Percentiles rank a stretch among this genome's conserved stretches.
phyloP scores from a whole-genome alignment of 2,329 filamentous ascomycete species.

The Cytospora paraplurivora region DNA sequence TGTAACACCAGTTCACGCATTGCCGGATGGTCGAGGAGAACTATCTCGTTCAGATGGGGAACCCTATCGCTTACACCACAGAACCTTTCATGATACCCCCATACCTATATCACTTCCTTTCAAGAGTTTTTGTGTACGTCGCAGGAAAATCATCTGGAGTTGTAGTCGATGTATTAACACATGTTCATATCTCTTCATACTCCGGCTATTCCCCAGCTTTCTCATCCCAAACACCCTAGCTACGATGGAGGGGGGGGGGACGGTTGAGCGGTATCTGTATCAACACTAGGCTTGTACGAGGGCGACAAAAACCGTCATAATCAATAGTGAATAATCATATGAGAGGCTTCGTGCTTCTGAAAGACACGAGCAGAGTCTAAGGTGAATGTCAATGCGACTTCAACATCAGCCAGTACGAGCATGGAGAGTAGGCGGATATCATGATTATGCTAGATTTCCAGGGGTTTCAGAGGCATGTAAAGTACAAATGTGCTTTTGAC shows the following conservation, averaged over 20 bases:
- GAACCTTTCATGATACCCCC: constrained; percentile 14
- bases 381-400: not conserved
- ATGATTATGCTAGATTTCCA: no score
- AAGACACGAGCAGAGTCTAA: not conserved
- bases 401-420: not conserved
- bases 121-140: not conserved
- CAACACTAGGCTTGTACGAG: not conserved
- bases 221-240: not conserved
- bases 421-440: not conserved
- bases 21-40: not conserved
- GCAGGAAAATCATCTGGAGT: not conserved
- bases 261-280: not conserved
- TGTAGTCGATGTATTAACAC: not conserved
- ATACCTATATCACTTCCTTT: not conserved
- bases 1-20: not conserved
- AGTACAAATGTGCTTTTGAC: no score
- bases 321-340: not conserved
- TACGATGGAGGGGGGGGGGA: no score
- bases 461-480: no score
- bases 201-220: not conserved
- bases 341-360: not conserved
- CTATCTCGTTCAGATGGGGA: not conserved
- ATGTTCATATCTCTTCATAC: not conserved
- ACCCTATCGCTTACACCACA: not conserved
- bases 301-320: not conserved